Base-by-base conservation (phyloP, 331 rosid genomes). In the Spiraea crenata region DNA sequence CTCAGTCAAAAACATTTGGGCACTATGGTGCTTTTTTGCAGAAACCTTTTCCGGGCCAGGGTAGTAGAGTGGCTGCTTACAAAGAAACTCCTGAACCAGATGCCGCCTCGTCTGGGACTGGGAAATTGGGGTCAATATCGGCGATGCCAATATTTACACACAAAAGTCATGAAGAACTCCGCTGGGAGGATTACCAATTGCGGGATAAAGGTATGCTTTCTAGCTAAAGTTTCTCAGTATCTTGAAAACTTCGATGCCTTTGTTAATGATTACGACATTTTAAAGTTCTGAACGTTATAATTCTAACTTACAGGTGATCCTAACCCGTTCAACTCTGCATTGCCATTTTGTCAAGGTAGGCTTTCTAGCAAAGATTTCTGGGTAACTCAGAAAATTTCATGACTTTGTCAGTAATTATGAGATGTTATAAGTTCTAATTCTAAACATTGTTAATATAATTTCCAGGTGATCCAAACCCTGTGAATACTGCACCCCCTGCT, bases 141-240 rank as follows among this genome's bases (percentile, higher is more conserved):
- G 89, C 98, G 58, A 90, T 89, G 97, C 79, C 95, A 47, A 57
- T 72, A 56, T 87, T 88, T 87, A 81, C 81, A 75, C 87, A 87
- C 60, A 93, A 87, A 82, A 81, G 91, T 81, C 97, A 89, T 0
- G 97, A 93, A 78, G 97, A 93, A 83, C 87, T 90, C 73, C 85
- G 91, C 85, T 89, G 97, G 97, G 95, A 93, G 83, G 97, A 90
- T 82, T 85, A 90, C 84, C 96, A 93, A 76, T 35, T 72, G 83
- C 96, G 96, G 71, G 98, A 90, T 69, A 90, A 89, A 89, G 96
- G 98, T 89, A 14, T 31, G 12, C 15, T 62, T 49, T 19, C 31
- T 25, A 25, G 31, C 31, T 25, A 25, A 25, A 25, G 31, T 25
- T 25, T 25, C 31, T 25, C 31, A 25, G 31, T 25, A 25, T 25